A percentile compares a stretch with the other conserved stretches of the same genome.
phyloP scores from a whole-genome alignment of 2,329 filamentous ascomycete genomes.

The Cytospora paraplurivora region DNA sequence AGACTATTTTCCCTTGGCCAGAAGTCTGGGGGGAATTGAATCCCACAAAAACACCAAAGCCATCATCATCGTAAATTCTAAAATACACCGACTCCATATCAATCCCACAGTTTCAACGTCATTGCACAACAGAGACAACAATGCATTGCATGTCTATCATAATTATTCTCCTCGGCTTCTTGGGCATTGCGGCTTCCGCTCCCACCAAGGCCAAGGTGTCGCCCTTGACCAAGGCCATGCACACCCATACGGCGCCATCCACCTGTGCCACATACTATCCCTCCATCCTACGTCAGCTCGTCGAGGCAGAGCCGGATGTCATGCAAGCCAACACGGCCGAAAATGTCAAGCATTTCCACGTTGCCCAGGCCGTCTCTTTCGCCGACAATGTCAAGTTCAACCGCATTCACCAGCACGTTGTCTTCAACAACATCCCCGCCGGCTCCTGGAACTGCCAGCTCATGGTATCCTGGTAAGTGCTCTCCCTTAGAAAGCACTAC shows the following conservation, averaged over 20 bases:
- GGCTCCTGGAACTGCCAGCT: conserved; percentile 29
- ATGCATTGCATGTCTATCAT: conserved; percentile 20
- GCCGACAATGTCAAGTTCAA: conserved; percentile 27
- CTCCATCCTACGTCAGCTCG: conserved; percentile 23
- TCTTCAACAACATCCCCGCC: conserved; percentile 22
- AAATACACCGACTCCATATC: neutral
- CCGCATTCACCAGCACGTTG: conserved; percentile 26
- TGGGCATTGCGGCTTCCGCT: conserved; percentile 12
- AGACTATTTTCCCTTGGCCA: neutral
- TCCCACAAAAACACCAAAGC: neutral
- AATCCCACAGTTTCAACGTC: neutral
- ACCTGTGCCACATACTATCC: conserved; percentile 28
- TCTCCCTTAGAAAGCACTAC: neutral
- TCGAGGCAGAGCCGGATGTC: conserved; percentile 16
- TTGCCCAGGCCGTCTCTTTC: conserved; percentile 26
- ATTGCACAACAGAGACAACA: neutral
- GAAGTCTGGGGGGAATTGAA: neutral
- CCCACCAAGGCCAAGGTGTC: conserved; percentile 9
- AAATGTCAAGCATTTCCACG: conserved; percentile 19
- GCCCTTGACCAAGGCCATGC: conserved; percentile 9
- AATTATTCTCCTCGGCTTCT: conserved; percentile 12
- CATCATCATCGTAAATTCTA: neutral
- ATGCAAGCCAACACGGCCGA: conserved; percentile 24
- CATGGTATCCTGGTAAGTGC: conserved; percentile 26
- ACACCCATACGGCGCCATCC: conserved; percentile 23